Conservation (phyloP, 441 rosid species). For the Pelargonium citronellum region DNA sequence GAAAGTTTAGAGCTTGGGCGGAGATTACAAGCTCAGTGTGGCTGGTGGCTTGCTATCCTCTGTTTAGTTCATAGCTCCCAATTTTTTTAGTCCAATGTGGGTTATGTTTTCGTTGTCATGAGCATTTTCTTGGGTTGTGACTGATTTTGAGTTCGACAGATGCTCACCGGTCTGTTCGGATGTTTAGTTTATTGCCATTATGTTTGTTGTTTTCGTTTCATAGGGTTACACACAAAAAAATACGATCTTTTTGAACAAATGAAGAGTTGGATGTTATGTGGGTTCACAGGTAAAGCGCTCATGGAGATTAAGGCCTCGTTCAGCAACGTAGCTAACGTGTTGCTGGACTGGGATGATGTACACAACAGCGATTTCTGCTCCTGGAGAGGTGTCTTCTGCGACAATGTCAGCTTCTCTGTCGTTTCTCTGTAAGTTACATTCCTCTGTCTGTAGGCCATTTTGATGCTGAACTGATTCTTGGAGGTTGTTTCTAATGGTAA, state of each 20-base stretch:
- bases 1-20: no score
- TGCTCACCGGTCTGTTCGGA: no score
- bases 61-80: no score
- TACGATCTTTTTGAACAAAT: not conserved
- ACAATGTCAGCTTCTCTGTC: slow-evolving; percentile 47
- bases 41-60: no score
- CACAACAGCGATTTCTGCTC: slow-evolving; percentile 63
- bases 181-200: no score
- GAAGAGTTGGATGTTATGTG: not conserved
- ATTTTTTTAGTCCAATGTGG: no score
- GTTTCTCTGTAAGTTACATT: slow-evolving; percentile 58
- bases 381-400: slow-evolving; percentile 84
- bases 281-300: slow-evolving; percentile 56
- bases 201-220: no score
- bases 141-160: no score
- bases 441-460: not conserved
- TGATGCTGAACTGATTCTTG: not conserved
- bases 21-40: no score
- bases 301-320: slow-evolving; percentile 70
- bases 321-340: slow-evolving; percentile 57
- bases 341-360: slow-evolving; percentile 72
- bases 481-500: not conserved
- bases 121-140: not conserved
- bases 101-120: not conserved
- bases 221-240: no score